Base-by-base conservation (phyloP, 192 early-diverging fungal genomes). In the Geranomyces variabilis region DNA sequence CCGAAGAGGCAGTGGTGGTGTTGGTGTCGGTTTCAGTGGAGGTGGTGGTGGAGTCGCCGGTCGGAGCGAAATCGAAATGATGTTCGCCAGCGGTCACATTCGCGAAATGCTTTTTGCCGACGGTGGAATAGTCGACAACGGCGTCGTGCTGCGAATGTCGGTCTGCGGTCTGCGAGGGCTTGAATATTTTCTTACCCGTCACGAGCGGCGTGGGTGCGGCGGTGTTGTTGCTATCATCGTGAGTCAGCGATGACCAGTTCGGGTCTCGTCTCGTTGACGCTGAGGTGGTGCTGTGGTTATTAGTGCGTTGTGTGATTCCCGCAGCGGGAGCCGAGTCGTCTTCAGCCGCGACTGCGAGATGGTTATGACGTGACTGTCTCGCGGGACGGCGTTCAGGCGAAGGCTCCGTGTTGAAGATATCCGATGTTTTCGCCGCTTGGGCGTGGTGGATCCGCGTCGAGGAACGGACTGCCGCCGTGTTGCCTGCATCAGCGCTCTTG, bases 401-500 rank as follows among this genome's bases (percentile, higher is more conserved):
- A 0, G 70, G 71, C 4, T 79, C 80, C 34, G 71, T 62, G 24
- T 53, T 60, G 63, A 84, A 84, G 48, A 84, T 82, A 66, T 80
- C 61, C 55, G 31, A 53, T 6, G 76, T n/a, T 24, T 69, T 71
- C 8, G 75, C 30, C 44, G 59, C 70, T n/a, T 49, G 69, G 8
- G 28, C 49, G 69, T 70, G 58, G 29, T 70, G 69, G 33, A 70
- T 61, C 17, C 69, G 56, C 19, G 69, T 70, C 26, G 69, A 70
- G 13, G 69, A 56, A 22, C 69, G 69, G 1, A 58, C 53, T 10
- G 48, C 28, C 5, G 31, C 19, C 5, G 36, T 41, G 36, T 3
- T 41, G 55, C 19, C 22, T n/a, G 29, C 55, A 0, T 13, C 17
- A n/a, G 60, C 10, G 29, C 22, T 15, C 26, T 62, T 62, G 60